Base-by-base conservation (phyloP, 305 asterid genomes). In the Fraxinus albicans region DNA sequence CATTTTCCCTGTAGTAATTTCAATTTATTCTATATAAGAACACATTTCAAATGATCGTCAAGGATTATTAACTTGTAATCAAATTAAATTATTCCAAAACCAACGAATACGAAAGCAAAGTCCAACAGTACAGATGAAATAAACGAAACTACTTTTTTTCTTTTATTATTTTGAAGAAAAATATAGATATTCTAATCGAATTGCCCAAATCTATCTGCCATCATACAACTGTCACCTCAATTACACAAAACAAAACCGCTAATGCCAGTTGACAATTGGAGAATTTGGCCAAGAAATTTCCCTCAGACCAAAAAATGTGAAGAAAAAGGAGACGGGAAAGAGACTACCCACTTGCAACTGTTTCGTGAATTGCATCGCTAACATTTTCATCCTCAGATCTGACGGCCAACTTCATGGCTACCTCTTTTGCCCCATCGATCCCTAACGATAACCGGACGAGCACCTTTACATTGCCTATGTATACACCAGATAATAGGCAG, bases 351-450 rank as follows among this genome's bases (percentile, higher is more conserved):
- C 95, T 91, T 73, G 94, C 95, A 83, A 95, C 98, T 70, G 92
- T 92, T 86, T 94, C 99, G 80, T 95, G 99, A 80, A 95, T 90
- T 36, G 97, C 94, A 44, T 91, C 94, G 40, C 99, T 92, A 29
- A 94, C 93, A 73, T 85, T 91, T 79, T 85, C 91, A 77, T 95
- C 97, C n/a, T 95, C 97, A 0, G 99, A 92, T 90, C 98, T 94
- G 81, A 93, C 99, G 2, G 92, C 90, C 89, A 95, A 85, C 86
- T 95, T 95, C 99, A 95, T 95, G 0, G 99, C 99, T 72, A 95
- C 99, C 80, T 95, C 99, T 85, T 93, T 95, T 17, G 91, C 70
- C 3, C 85, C 91, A 82, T 93, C 97, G 6, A 95, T 89, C 75
- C 99, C 99, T 42, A 94, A 92, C 13, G 97, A 93, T 76, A 95